Percentiles rank a stretch among this genome's conserved stretches.
These are phyloP conservation scores for Ophiorrhiza pumila DNA, from an alignment of 257 asterid genomes.

Conservation along the genomic window DNA sequence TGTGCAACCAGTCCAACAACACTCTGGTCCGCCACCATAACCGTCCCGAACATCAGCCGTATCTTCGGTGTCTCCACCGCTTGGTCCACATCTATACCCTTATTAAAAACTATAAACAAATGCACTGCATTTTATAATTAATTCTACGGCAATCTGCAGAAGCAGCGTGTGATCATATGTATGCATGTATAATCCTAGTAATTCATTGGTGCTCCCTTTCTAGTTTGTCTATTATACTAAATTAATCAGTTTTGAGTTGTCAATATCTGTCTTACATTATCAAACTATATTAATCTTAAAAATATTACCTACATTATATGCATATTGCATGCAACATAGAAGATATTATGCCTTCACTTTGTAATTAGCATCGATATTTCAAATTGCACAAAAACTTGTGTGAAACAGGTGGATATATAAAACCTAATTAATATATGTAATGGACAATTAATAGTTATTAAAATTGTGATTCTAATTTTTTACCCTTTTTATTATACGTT, in stretches of 20 bases:
- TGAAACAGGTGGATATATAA: no score
- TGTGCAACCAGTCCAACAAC: constrained; percentile 1
- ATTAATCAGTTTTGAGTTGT: constrained; percentile 15
- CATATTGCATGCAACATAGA: no score
- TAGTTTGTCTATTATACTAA: neutral
- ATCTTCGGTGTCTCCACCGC: constrained; percentile 19
- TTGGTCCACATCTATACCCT: neutral
- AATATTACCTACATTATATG: neutral
- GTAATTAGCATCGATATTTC: no score
- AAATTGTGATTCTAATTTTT: no score
- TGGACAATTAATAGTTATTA: no score
- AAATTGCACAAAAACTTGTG: no score
- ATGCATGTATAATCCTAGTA: neutral
- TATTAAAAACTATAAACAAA: neutral
- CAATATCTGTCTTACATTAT: constrained; percentile 15
- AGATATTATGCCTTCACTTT: no score
- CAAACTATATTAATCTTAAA: neutral
- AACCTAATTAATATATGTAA: no score
- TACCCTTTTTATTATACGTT: no score
- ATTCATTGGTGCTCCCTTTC: constrained; percentile 13
- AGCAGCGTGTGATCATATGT: no score
- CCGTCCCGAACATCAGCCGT: constrained; percentile 25
- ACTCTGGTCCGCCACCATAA: constrained; percentile 26
- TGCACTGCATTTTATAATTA: neutral
- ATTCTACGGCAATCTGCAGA: neutral